These are phyloP conservation scores for Pleurotus ostreatus DNA, from an alignment of 768 basidiomycete species.

Conservation along the genomic window DNA sequence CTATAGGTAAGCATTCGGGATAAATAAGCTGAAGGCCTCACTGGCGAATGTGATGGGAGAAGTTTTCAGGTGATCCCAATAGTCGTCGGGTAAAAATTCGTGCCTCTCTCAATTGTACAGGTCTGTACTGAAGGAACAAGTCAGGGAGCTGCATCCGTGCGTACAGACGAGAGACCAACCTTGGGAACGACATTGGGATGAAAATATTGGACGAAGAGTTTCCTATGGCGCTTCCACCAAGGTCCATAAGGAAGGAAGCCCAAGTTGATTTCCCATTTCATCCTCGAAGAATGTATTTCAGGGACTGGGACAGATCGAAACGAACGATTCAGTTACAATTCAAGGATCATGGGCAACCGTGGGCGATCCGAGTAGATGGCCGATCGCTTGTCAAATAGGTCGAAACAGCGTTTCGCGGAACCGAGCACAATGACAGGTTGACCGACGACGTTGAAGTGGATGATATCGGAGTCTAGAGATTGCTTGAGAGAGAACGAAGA, in stretches of 20 bases:
- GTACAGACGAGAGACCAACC: constrained; percentile 2
- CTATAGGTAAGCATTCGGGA: background rate
- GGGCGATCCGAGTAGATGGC: constrained; percentile 24
- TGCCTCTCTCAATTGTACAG: constrained; percentile 17
- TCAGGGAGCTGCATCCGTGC: background rate
- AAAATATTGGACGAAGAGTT: constrained; percentile 27
- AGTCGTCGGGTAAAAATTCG: constrained; percentile 19
- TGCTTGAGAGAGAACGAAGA: background rate
- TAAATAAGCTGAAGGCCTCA: constrained; percentile 11
- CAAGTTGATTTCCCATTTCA: constrained; percentile 8
- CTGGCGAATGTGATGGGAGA: constrained; percentile 21
- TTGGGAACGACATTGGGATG: constrained; percentile 8
- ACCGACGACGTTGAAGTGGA: constrained; percentile 17
- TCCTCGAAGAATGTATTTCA: background rate
- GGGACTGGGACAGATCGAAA: background rate
- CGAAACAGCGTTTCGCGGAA: constrained; percentile 16
- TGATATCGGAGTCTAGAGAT: constrained; percentile 19
- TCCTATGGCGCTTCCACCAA: constrained; percentile 36
- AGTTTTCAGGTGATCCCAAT: constrained; percentile 16
- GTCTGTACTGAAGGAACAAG: constrained; percentile 12
- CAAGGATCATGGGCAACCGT: constrained; percentile 11
- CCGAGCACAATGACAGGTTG: constrained; percentile 22
- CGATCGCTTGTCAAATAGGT: constrained; percentile 23
- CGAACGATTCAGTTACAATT: constrained; percentile 12
- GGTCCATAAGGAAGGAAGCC: constrained; percentile 34